These are phyloP conservation scores for Globisporangium nunn DNA, from an alignment of 352 stramenopile genomes.

Conservation along the genomic window DNA sequence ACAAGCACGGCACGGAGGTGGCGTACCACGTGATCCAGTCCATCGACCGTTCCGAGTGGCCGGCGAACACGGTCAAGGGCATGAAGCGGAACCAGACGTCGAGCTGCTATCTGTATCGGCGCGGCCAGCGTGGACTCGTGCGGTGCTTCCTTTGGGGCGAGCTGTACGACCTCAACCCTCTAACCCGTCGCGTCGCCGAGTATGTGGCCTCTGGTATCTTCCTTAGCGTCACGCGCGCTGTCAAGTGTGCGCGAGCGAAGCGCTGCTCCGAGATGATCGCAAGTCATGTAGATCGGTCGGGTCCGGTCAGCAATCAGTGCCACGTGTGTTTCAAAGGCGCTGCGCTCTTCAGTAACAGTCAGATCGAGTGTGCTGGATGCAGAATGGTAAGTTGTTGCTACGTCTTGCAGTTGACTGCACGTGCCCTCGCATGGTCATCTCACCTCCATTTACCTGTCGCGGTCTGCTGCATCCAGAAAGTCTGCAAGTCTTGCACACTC, in stretches of 20 bases:
- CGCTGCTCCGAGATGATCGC: neutral
- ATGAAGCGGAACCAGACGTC: conserved; percentile 24
- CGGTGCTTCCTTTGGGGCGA: neutral
- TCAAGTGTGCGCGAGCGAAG: neutral
- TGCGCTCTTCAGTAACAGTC: conserved; percentile 14
- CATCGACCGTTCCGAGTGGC: conserved; percentile 34
- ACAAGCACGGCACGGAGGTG: conserved; percentile 22
- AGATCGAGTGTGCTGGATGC: conserved; percentile 23
- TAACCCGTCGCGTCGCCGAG: neutral
- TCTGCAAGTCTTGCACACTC: conserved; percentile 28
- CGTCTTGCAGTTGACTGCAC: neutral
- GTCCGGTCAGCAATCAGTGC: conserved; percentile 6
- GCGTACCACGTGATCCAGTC: conserved; percentile 37
- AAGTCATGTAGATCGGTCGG: neutral
- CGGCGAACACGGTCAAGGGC: conserved; percentile 20
- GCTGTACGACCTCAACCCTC: neutral
- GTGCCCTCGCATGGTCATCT: neutral
- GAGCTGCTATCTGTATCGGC: conserved; percentile 31
- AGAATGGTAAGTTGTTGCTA: conserved; percentile 1
- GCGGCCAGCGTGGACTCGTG: neutral
- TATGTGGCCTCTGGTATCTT: neutral
- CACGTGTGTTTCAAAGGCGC: conserved; percentile 13
- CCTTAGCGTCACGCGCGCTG: neutral
- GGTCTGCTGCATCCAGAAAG: conserved; percentile 12
- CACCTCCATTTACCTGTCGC: neutral